Base-by-base conservation (phyloP, 1,139 yeast genomes). In the Ogataea hybrid region DNA sequence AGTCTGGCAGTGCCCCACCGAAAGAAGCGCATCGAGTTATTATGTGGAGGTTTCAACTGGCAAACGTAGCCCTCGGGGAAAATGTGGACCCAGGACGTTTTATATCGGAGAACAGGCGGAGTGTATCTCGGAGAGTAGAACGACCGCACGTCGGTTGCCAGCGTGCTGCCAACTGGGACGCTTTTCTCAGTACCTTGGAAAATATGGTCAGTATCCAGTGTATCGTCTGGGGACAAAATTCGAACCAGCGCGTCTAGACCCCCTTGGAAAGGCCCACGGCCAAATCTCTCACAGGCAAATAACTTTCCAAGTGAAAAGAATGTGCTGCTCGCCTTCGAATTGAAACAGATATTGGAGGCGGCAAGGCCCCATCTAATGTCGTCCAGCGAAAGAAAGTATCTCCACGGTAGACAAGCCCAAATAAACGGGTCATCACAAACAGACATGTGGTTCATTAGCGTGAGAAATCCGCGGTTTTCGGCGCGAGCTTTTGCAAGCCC, bases 391-490 rank as follows among this genome's bases (percentile, higher is more conserved):
- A 68, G 64, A 51, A 79, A 84, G 52, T 77, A 79, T 37, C 79
- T 70, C 77, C 81, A 73, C 0, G 97, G 97, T 46, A 90, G 69
- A 34, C 86, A 77, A 0, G 95, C 96, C 84, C 95, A 92, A 39
- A 88, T 69, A 23, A 87, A 73, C 0, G 98, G 98, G 57, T 92
- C 98, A 59, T 92, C 98, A 20, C 89, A 84, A 6, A 86, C 88
- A 2, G 96, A 85, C 84, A 89, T 86, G 58, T 92, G 98, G 61
- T 92, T 92, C 95, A 90, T 88, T n/a, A 90, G 78, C 0, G 97
- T 88, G 44, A 90, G 55, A 4, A 90, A 62, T 0, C 94, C 83
- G 37, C 97, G 67, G 48, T 84, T 78, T 56, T 88, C 94, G 1
- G 57, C 52, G 42, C 83, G 66, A 2, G 94, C 82, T 48, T 73